Evolutionary conservation across 257 asterid genomes (phyloP), one percentile per base, ranked within the genome.

Genomic region (Salvia hispanica): DNA sequence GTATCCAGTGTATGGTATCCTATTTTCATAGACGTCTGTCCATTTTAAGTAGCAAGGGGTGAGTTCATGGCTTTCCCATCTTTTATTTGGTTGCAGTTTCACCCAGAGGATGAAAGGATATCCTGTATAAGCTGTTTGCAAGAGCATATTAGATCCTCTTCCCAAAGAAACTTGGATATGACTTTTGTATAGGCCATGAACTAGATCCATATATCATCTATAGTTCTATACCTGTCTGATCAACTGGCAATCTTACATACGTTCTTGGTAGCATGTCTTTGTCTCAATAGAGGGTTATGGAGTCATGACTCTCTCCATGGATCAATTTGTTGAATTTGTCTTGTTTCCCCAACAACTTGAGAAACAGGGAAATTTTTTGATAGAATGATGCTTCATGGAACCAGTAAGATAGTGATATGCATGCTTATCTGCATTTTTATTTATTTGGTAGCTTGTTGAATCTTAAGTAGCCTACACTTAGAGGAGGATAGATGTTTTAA

Each of bases 91-190:
- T 44, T 58, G 64, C 45, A 42, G 42, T 25, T 25, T 2, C 31
- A 25, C 31, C 31, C 31, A 25, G 31, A 25, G 31, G 31, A 31
- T 47, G 53, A 39, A 47, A 18, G 13, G 43, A 48, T 42, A 21
- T 58, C 16, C 25, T 48, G 34, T 21, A 18, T 58, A 47, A 58
- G 50, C 51, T 68, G 58, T 69, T 58, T 58, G 58, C 46, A 11
- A 15, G 53, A 43, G 46, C 31, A 42, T 59, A 70, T 7, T 37
- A 36, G 52, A 55, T 31, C 72, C 21, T 48, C 62, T 48, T 13
- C 15, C 62, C 45, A 25, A 59, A 14, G 37, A 36, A 59, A 36
- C 46, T 60, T n/a, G 39, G 47, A 12, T 50, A 55, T 21, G 61
- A 40, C 34, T 43, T 12, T n/a, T 11, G 50, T 7, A 50, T 11